Conservation (phyloP, 2,329 filamentous ascomycete genomes). For the Alternaria conjuncta region DNA sequence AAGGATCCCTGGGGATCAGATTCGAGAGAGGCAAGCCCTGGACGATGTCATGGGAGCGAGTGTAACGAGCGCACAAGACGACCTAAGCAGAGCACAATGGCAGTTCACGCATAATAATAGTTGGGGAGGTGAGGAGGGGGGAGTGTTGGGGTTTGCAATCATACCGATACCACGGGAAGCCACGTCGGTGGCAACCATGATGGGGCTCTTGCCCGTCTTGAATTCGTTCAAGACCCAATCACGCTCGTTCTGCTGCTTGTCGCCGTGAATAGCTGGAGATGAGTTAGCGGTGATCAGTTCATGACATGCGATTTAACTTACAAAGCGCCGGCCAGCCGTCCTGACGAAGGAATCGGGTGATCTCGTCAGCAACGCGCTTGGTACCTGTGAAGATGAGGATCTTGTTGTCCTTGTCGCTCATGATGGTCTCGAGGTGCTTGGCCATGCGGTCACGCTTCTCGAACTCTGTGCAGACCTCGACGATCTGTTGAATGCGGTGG, state of each 20-base stretch:
- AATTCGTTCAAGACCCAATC: constrained; percentile 99
- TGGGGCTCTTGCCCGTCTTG: constrained; percentile 98
- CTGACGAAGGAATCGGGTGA: constrained; percentile 95
- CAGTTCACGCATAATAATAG: constrained; percentile 65
- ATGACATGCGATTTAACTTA: constrained; percentile 58
- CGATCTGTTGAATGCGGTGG: constrained; percentile 96
- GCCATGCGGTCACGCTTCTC: constrained; percentile 98
- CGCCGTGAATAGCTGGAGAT: constrained; percentile 85
- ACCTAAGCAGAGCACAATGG: constrained; percentile 86
- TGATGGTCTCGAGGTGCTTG: constrained; percentile 96
- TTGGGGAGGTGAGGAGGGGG: constrained; percentile 46
- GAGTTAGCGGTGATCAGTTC: constrained; percentile 46
- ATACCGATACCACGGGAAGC: constrained; percentile 99
- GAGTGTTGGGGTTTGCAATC: constrained; percentile 68
- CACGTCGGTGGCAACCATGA: constrained; percentile 99
- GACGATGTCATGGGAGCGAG: constrained; percentile 89
- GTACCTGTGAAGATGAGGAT: constrained; percentile 87
- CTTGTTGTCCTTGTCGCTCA: constrained; percentile 97
- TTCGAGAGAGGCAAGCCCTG: constrained; percentile 86
- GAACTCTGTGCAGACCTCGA: constrained; percentile 93
- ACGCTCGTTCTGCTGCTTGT: constrained; percentile 99
- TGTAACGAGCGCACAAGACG: constrained; percentile 75
- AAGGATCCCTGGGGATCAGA: constrained; percentile 82
- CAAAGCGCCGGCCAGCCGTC: constrained; percentile 97
- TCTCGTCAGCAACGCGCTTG: constrained; percentile 95